Conservation (phyloP, 495 filamentous ascomycete species). For the Opeltia flavorubescens region DNA sequence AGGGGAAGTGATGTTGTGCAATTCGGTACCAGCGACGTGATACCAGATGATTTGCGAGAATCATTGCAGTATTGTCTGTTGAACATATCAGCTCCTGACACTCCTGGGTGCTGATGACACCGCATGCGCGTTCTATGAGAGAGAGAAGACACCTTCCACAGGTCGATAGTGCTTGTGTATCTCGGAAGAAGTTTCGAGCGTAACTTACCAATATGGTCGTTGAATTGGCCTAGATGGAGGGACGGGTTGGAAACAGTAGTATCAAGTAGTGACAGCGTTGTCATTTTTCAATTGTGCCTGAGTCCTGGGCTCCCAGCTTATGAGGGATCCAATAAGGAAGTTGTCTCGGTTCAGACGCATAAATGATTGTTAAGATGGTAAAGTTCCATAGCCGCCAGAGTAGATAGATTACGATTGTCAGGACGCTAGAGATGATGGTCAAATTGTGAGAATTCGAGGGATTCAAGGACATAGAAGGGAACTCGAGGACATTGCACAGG, state of each 20-base stretch:
- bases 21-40: conserved; percentile 3
- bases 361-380: conserved; percentile 13
- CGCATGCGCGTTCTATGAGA: not conserved
- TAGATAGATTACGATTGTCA: not conserved
- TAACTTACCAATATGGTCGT: conserved; percentile 2
- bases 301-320: not conserved
- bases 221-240: not conserved
- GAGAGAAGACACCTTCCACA: conserved; percentile 1
- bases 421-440: not conserved
- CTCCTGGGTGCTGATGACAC: not conserved
- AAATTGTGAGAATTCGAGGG: no score
- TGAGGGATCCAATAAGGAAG: conserved; percentile 19
- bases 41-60: conserved; percentile 4
- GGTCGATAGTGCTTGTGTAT: conserved; percentile 6
- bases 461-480: no score
- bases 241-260: not conserved
- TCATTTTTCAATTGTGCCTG: not conserved
- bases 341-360: conserved; percentile 18
- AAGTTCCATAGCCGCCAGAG: conserved; percentile 19
- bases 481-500: no score
- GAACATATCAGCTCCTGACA: not conserved
- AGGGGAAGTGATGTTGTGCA: conserved; percentile 8
- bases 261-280: not conserved
- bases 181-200: conserved; percentile 4
- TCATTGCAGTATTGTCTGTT: conserved; percentile 4